Percentiles rank a stretch among this genome's conserved stretches.
phyloP scores from a whole-genome alignment of 2,329 filamentous ascomycete species.

The Pseudocercospora fijiensis region DNA sequence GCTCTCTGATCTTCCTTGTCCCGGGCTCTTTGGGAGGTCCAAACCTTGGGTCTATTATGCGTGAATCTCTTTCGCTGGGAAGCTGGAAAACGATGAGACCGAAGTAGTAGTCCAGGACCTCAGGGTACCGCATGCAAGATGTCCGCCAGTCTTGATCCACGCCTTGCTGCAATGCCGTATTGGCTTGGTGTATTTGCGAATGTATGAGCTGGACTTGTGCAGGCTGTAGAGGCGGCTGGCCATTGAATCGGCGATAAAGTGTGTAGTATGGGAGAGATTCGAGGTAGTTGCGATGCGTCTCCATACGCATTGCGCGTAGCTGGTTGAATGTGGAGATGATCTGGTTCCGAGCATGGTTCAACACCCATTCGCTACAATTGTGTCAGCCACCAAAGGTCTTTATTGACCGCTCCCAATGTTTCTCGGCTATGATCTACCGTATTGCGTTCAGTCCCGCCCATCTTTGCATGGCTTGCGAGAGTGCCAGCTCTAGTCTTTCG shows the following conservation, averaged over 20 bases:
- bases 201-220: constrained; percentile 44
- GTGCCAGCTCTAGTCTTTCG: constrained; percentile 35
- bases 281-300: constrained; percentile 46
- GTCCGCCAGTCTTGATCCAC: constrained; percentile 78
- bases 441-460: constrained; percentile 34
- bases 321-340: constrained; percentile 47
- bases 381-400: constrained; percentile 6
- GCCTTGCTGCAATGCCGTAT: constrained; percentile 66
- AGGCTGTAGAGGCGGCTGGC: constrained; percentile 46
- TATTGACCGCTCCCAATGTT: no score
- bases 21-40: constrained; percentile 30
- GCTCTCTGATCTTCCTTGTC: constrained; percentile 37
- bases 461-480: constrained; percentile 36
- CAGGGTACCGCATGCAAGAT: constrained; percentile 72
- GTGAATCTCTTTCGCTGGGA: constrained; percentile 54
- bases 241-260: constrained; percentile 48
- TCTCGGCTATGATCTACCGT: constrained; percentile 26
- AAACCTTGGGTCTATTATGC: constrained; percentile 40
- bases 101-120: constrained; percentile 80
- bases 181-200: constrained; percentile 60
- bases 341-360: constrained; percentile 47
- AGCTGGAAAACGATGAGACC: constrained; percentile 65
- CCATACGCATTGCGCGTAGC: constrained; percentile 43
- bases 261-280: constrained; percentile 48
- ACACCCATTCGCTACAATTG: constrained; percentile 47